Base-by-base conservation (phyloP, 306 rosid species). In the Hippophae gyantsensis region DNA sequence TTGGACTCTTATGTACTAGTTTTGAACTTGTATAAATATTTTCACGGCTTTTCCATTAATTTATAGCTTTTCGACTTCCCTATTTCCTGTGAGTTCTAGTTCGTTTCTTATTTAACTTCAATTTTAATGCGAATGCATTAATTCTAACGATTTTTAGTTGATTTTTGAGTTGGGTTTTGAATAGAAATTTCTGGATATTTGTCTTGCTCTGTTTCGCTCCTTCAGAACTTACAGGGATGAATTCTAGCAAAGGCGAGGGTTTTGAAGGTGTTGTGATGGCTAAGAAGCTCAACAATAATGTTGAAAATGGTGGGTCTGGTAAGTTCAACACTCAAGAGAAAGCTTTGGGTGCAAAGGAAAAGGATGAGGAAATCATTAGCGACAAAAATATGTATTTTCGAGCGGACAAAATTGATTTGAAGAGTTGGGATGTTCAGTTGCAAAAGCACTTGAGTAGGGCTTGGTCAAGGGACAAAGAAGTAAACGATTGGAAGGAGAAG, bases 351-450 rank as follows among this genome's bases (percentile, higher is more conserved):
- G 65, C 52, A 5, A 69, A 62, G 42, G 57, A 9, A 32, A 74
- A 45, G 43, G 66, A 58, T 47, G 48, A 51, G 48, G 71, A 70
- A 48, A 64, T 70, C 26, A 46, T 69, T 62, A 56, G 65, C 27
- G 61, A 61, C 0, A 65, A 69, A 52, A 74, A 64, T 5, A 61
- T 68, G 68, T 60, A 57, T 13, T 40, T 80, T 53, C 65, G 86
- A 43, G 86, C 78, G 0, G 89, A 83, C 62, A 68, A 51, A 72
- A 80, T 83, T 61, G 80, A 80, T 63, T 62, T 77, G 48, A 77
- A 69, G 72, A 76, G 45, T 49, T 78, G 75, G 76, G 86, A 72
- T 72, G 27, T 73, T 10, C 82, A 72, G 74, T 62, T 77, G 56
- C 79, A 74, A 9, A 77, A 58, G 79, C 83, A 74, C 74, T 60